Base-by-base conservation (phyloP, 2,329 filamentous ascomycete species). In the Sporothrix brasiliensis region DNA sequence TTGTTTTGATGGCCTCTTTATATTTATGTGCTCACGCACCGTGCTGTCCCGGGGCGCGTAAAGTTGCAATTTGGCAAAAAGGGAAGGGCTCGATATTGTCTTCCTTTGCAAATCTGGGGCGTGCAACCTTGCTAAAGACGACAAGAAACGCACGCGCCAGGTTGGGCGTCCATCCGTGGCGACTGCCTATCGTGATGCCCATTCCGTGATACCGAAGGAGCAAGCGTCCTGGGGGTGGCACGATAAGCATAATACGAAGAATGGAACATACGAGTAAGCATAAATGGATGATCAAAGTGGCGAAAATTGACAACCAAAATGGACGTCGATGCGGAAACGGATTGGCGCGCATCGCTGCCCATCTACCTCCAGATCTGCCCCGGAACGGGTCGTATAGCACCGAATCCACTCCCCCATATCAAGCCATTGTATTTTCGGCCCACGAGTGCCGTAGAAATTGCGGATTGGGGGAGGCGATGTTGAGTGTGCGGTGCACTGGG, bases 351-450 rank as follows among this genome's bases (percentile, higher is more conserved):
- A 30, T 2, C 27, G 4, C 27, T 30, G 27, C 27, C 27, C 27
- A 30, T 30, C 27, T 30, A 3, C 27, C 27, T 30, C 27, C 27
- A 30, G 27, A 30, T n/a, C 54, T 58, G 6, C 53, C 54, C 54
- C 54, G 54, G 30, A 58, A 58, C 54, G 54, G 54, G 30, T 58
- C 54, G 54, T 41, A 58, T 58, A 58, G 54, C 54, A 39, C 54
- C 56, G 34, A 60, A 11, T 4, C 56, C 34, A 41, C 56, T 44
- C 34, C 56, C 56, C 41, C 27, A 60, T 41, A 60, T 60, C 56
- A 60, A 14, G 19, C 3, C 34, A 24, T 21, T 41, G 56, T 60
- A 60, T 60, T 60, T 58, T 60, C 56, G 56, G 56, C 34, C 56
- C 56, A 60, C 56, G 56, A 34, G 41, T 60, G 56, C 56, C 56